Base-by-base conservation (phyloP, 257 asterid genomes). In the Solanum tarapatanum region DNA sequence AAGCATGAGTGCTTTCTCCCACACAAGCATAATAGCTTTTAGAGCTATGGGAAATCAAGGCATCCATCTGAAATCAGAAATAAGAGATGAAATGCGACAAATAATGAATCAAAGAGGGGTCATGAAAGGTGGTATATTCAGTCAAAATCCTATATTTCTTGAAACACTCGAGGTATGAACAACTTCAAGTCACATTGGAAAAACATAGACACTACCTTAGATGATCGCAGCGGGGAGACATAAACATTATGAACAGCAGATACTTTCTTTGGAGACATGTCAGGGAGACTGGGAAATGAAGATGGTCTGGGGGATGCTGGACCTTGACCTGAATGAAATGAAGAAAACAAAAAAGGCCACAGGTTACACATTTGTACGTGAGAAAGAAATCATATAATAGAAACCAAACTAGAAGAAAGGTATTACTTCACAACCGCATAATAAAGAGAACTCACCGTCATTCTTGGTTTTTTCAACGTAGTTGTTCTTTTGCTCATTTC, bases 181-280 rank as follows among this genome's bases (percentile, higher is more conserved):
- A 79, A 43, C 36, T 28, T 45, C 26, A 80, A 45, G 68, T 64
- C 35, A 32, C 24, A 70, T 39, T 24, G 23, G 35, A 43, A 28
- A 19, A 30, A 74, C 62, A 45, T 68, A 19, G 64, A 55, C 66
- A 87, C 77, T 90, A 94, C 99, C 99, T 97, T 97, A 4, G 98
- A 93, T 41, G 98, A 94, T 85, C 98, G 93, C 89, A 97, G 88
- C 3, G 99, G 99, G 80, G 99, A 97, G 85, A 96, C 99, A 26
- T 93, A 97, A 73, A 97, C 98, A 80, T 97, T 97, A 89, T 96
- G 99, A 26, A 93, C 91, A 3, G 98, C 93, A 68, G 99, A 96
- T 87, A 97, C 99, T 94, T 97, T 97, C 96, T 95, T 96, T 1
- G 99, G 99, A 17, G 99, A 97, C 99, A 97, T 96, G 93, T 97